Base-by-base conservation (phyloP, 306 rosid genomes). In the Cyclanthera cordifolia region DNA sequence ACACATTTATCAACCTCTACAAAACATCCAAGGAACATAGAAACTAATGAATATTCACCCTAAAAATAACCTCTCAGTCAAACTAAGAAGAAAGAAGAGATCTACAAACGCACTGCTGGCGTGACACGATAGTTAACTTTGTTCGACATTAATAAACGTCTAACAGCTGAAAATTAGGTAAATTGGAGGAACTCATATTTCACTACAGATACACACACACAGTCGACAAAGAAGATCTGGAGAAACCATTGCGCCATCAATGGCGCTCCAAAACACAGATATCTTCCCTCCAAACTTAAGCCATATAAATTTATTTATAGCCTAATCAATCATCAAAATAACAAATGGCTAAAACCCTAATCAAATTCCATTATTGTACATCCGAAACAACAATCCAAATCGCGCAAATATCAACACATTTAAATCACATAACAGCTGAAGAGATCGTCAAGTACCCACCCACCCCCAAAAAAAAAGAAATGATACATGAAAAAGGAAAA, bases 221-320 rank as follows among this genome's bases (percentile, higher is more conserved):
- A 0, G 49, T 37, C 28, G n/a, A 21, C 8, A 60, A 19, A 43
- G 5, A 37, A 60, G 67, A 60, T 60, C 49, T 14, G n/a, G 49
- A 60, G n/a, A 60, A 60, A 60, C 28, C 49, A 60, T 19, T 60
- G 49, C 8, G 17, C 67, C 67, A 8, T 57, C 47, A 59, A 59
- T 34, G 9, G 67, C 25, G 6, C 67, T 5, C 27, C 17, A 60
- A 37, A 60, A 37, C 67, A 60, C 49, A 37, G 1, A 57, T 10
- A 60, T 10, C 37, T 60, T 19, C 50, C n/a, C 5, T 11, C 25
- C 58, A 12, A 23, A 53, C 16, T 3, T 4, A 4, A 23, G 32
- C 32, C 21, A 11, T 53, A 11, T 11, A 23, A 23, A 1, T 1
- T 9, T 23, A 1, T 1, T 9, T 23, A 1, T 23, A 11, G 7